These are phyloP conservation scores for Plasmopara halstedii DNA, from an alignment of 352 stramenopile genomes.

Conservation along the genomic window DNA sequence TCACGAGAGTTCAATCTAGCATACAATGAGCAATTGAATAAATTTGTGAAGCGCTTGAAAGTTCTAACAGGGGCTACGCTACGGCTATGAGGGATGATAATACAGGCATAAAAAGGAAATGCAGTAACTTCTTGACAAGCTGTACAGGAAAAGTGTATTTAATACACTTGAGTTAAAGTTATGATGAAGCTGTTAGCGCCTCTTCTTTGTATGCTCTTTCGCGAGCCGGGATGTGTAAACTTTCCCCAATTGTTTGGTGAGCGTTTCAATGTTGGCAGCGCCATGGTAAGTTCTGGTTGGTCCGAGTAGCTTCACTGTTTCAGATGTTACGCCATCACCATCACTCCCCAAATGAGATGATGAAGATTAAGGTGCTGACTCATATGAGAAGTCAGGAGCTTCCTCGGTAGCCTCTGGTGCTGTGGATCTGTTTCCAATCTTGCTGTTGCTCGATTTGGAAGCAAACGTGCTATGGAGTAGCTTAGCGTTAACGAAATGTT, in stretches of 20 bases:
- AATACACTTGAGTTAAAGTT: not conserved
- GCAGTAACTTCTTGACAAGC: not conserved
- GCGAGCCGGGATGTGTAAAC: not conserved
- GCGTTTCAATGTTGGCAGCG: not conserved
- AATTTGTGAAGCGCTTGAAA: not conserved
- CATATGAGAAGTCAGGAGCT: not conserved
- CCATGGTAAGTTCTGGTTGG: not conserved
- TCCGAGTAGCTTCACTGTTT: not conserved
- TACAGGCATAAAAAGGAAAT: not conserved
- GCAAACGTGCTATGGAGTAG: slow-evolving; percentile 1
- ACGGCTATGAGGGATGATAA: not conserved
- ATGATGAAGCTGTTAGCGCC: not conserved
- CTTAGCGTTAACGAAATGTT: not conserved
- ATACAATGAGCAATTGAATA: not conserved
- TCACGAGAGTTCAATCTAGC: not conserved
- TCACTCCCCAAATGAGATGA: not conserved
- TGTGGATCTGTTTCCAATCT: slow-evolving; percentile 1
- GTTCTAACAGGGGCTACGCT: not conserved
- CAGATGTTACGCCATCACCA: not conserved
- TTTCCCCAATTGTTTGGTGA: not conserved
- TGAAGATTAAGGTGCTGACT: not conserved
- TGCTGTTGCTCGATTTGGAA: not conserved
- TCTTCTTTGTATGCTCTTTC: not conserved
- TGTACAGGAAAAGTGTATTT: not conserved
- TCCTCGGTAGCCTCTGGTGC: not conserved